Base-by-base conservation (phyloP, 176 grass and related monocot species). In the Zoysia japonica region DNA sequence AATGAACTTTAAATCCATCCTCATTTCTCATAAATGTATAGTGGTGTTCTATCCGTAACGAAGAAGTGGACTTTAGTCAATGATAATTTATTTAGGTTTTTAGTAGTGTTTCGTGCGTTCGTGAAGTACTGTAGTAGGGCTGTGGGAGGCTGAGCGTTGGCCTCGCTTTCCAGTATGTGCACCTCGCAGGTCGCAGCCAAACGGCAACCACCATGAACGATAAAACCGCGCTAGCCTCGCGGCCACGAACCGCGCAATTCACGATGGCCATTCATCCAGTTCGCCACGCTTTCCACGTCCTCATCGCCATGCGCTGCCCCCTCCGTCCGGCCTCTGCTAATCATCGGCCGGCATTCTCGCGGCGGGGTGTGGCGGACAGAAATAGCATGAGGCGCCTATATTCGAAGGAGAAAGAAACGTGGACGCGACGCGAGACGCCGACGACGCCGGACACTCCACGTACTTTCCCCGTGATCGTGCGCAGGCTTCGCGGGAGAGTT, bases 311-410 rank as follows among this genome's bases (percentile, higher is more conserved):
- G 47, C 61, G 4, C 38, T 55, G n/a, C 57, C 4, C 5, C 35
- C 59, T 9, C 9, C 35, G 17, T 6, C 17, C 55, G 16, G 6
- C 6, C 47, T 10, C n/a, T 15, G 11, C 0, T n/a, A 78, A 55
- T 78, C 76, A 66, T 43, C 17, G 14, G 19, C 57, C 15, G 6
- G 61, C 61, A 11, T 11, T 35, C 60, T 5, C 16, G 20, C 59
- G 38, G 28, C 63, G 7, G 37, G 2, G 35, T 36, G 59, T 50
- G 17, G 79, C 43, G 35, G 69, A 68, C 75, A 17, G 11, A 83
- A 83, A 79, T 79, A 68, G 75, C 86, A 62, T 68, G 80, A 73
- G 66, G 80, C 74, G 35, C 40, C 73, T 50, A 44, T 42, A 65
- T 20, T 67, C 17, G 10, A 12, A 37, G 79, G 48, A 7, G 17